Conservation (phyloP, 176 grass and related monocot species). For the Carex littledalei region DNA sequence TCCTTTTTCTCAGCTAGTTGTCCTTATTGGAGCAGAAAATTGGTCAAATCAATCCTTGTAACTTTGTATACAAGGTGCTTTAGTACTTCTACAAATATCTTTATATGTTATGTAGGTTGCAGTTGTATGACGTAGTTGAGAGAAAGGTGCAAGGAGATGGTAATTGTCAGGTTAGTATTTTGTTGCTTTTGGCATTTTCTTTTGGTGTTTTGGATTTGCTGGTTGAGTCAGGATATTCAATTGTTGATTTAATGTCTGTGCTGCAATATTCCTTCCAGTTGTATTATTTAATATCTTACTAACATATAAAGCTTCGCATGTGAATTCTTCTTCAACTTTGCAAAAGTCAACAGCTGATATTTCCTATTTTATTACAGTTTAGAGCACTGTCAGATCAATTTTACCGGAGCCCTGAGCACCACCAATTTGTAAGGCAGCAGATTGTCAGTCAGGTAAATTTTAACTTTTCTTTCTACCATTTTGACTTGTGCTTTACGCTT, state of each 20-base stretch:
- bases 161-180: constrained; percentile 91
- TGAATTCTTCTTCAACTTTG: background rate
- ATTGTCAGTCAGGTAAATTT: constrained; percentile 66
- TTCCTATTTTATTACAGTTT: constrained; percentile 46
- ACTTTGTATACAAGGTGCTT: background rate
- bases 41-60: background rate
- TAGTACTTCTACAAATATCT: background rate
- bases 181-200: background rate
- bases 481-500: background rate
- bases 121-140: constrained; percentile 77
- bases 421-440: constrained; percentile 91
- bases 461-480: background rate
- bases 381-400: constrained; percentile 93
- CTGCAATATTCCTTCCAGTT: background rate
- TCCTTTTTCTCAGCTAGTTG: background rate
- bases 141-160: constrained; percentile 94
- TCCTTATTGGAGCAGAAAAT: background rate
- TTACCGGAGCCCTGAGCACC: constrained; percentile 79
- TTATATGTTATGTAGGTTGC: constrained; percentile 51
- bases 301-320: background rate
- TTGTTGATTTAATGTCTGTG: background rate
- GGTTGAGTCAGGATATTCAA: background rate
- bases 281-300: background rate
- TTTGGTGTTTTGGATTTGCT: background rate
- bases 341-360: background rate